Percentiles rank a stretch among this genome's conserved stretches.
Conservation (phyloP, 768 basidiomycete species). For the Auricularia sp. region DNA sequence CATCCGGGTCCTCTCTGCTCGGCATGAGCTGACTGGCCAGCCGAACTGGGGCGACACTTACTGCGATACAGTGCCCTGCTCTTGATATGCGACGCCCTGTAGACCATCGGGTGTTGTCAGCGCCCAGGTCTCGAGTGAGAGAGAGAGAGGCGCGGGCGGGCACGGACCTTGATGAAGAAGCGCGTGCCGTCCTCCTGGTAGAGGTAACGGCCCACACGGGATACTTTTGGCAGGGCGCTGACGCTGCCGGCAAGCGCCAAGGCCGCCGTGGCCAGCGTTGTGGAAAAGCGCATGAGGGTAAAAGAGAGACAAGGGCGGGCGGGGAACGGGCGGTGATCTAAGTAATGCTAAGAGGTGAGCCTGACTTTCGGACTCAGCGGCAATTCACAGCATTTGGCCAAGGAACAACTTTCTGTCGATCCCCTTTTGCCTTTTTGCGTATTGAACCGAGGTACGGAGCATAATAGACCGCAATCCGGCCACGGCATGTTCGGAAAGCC, state of each 20-base stretch:
- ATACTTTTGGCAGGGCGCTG: slow-evolving; percentile 59
- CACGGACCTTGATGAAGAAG: slow-evolving; percentile 64
- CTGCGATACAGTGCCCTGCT: slow-evolving; percentile 40
- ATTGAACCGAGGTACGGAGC: too few species aligned
- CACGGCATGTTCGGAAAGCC: too few species aligned
- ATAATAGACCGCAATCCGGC: too few species aligned
- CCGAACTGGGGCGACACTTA: neutral
- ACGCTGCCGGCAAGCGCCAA: slow-evolving; percentile 37
- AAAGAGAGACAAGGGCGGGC: neutral
- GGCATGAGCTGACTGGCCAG: neutral
- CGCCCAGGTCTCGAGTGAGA: neutral
- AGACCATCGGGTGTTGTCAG: neutral
- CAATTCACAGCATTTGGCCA: too few species aligned
- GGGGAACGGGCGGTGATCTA: too few species aligned
- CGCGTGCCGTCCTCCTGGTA: slow-evolving; percentile 64
- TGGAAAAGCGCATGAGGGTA: neutral
- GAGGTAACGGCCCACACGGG: slow-evolving; percentile 68
- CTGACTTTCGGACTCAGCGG: too few species aligned
- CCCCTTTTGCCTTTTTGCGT: too few species aligned
- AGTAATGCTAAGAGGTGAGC: too few species aligned
- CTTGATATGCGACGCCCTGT: slow-evolving; percentile 68
- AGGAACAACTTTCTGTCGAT: too few species aligned
- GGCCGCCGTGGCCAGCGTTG: slow-evolving; percentile 19
- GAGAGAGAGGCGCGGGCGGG: neutral
- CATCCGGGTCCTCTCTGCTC: slow-evolving; percentile 23